Evolutionary conservation across 108 stramenopile genomes (phyloP).

Genomic region (Chaetoceros tenuissimus): DNA sequence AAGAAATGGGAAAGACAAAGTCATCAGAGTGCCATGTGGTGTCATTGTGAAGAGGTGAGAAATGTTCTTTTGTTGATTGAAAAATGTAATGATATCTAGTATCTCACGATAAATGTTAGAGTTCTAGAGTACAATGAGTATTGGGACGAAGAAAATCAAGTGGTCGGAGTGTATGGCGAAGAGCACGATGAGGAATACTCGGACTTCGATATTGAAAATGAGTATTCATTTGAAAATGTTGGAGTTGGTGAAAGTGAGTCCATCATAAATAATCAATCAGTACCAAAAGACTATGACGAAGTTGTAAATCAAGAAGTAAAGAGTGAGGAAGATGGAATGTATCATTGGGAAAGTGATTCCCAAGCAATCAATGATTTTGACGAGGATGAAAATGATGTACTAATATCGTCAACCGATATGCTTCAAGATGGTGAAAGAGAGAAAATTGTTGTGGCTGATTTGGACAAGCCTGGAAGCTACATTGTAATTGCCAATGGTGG

Average conservation of each 20-base stretch:
- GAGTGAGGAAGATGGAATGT: constrained; percentile 4
- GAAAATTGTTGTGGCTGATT: constrained; percentile 58
- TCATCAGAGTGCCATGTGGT: constrained; percentile 75
- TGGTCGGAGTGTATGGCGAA: constrained; percentile 11
- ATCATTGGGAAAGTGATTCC: constrained; percentile 2
- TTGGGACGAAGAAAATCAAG: constrained; percentile 37
- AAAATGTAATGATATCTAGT: no score
- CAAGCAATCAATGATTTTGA: constrained; percentile 12
- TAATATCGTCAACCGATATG: neutral
- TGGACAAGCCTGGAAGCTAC: constrained; percentile 64
- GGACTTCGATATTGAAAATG: no score
- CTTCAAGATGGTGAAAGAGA: constrained; percentile 34
- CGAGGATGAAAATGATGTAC: constrained; percentile 8
- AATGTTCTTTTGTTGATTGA: no score
- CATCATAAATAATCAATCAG: constrained; percentile 7
- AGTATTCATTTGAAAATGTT: no score
- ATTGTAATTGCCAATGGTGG: constrained; percentile 73
- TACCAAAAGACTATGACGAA: constrained; percentile 9
- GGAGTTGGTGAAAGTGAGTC: constrained; percentile 1
- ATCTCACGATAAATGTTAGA: no score
- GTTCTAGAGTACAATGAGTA: constrained; percentile 57
- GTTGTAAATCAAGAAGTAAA: constrained; percentile 12
- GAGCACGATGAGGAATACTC: constrained; percentile 1
- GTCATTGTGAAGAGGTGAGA: constrained; percentile 47
- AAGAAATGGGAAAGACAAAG: constrained; percentile 53